phyloP scores from a whole-genome alignment of 2,329 filamentous ascomycete genomes.

The Diaporthe citriasiana region DNA sequence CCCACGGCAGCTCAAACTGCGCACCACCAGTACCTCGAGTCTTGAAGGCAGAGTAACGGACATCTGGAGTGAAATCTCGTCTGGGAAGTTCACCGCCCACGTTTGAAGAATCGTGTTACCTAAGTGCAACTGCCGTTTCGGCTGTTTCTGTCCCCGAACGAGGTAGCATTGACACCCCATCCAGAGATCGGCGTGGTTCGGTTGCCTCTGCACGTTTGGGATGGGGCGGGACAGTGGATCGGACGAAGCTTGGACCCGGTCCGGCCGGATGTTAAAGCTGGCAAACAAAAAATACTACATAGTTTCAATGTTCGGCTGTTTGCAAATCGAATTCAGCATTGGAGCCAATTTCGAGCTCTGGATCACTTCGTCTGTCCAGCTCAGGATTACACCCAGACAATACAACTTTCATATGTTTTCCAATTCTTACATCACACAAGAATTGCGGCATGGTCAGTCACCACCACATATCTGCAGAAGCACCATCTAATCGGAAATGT shows the following conservation, averaged over 20 bases:
- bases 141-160: conserved; percentile 14
- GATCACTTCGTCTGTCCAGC: not conserved
- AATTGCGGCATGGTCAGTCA: no score
- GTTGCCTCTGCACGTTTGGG: conserved; percentile 23
- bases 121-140: conserved; percentile 1
- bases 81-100: not conserved
- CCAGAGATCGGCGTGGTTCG: not conserved
- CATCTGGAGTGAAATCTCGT: not conserved
- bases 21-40: not conserved
- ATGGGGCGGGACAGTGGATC: conserved; percentile 8
- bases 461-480: not conserved
- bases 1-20: conserved; percentile 28
- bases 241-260: not conserved
- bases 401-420: not conserved
- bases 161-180: conserved; percentile 25
- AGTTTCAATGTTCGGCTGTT: not conserved
- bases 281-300: not conserved
- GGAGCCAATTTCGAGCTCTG: not conserved
- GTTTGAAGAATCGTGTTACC: conserved; percentile 3
- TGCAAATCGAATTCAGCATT: not conserved
- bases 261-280: not conserved
- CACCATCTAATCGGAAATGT: not conserved
- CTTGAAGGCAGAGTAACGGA: no score
- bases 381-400: not conserved
- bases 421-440: not conserved